Conservation (phyloP, 768 basidiomycete species). For the Serendipita sp. region DNA sequence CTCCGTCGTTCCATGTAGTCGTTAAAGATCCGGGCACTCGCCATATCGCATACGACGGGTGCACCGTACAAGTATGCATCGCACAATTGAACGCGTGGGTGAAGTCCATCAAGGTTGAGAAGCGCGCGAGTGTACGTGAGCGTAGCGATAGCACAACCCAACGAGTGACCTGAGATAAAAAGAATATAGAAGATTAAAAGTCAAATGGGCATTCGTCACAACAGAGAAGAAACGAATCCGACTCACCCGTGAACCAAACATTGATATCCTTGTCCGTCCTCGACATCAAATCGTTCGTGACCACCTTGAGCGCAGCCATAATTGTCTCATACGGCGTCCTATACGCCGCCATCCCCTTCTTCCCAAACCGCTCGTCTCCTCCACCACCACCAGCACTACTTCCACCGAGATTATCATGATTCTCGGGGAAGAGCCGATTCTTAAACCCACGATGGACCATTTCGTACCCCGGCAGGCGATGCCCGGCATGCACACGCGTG, state of each 20-base stretch:
- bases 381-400: too few relatives aligned
- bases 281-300: slow-evolving; percentile 10
- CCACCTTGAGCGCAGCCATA: slow-evolving; percentile 12
- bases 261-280: slow-evolving; percentile 13
- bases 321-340: slow-evolving; percentile 9
- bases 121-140: slow-evolving; percentile 14
- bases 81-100: slow-evolving; percentile 10
- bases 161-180: slow-evolving; percentile 14
- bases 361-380: neutral
- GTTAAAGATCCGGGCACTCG: neutral
- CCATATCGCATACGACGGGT: slow-evolving; percentile 15
- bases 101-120: slow-evolving; percentile 13
- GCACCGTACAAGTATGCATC: slow-evolving; percentile 16
- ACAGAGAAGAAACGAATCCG: neutral
- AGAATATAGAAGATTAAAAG: neutral
- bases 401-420: neutral
- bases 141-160: slow-evolving; percentile 15
- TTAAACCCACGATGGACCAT: slow-evolving; percentile 14
- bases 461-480: slow-evolving; percentile 14
- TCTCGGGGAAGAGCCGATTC: slow-evolving; percentile 12
- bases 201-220: too few relatives aligned
- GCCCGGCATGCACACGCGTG: slow-evolving; percentile 12
- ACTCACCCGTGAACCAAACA: slow-evolving; percentile 9
- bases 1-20: neutral
- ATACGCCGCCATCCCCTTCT: slow-evolving; percentile 6